Conservation (phyloP, 2,329 filamentous ascomycete genomes). For the Endoconidiophora laricicola region DNA sequence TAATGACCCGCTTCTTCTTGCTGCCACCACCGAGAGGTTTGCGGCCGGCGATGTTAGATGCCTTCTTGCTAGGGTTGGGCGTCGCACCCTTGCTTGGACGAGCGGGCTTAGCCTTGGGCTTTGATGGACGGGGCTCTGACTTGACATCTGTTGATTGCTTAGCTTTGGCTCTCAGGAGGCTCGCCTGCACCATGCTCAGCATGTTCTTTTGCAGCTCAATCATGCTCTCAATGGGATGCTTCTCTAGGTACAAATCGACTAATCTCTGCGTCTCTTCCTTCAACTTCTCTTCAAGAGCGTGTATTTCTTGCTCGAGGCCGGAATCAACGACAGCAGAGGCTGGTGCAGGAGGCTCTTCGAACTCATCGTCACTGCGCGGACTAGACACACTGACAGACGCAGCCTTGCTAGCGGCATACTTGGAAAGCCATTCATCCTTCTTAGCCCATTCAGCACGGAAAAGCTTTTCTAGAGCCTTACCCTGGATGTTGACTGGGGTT, state of each 20-base stretch:
- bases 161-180: slow-evolving; percentile 56
- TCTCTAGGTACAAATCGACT: slow-evolving; percentile 34
- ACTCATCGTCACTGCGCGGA: slow-evolving; percentile 51
- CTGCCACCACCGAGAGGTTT: slow-evolving; percentile 22
- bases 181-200: slow-evolving; percentile 48
- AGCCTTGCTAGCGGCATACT: slow-evolving; percentile 42
- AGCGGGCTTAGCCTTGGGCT: slow-evolving; percentile 37
- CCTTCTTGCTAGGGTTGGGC: slow-evolving; percentile 26
- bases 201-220: slow-evolving; percentile 44
- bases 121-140: slow-evolving; percentile 38
- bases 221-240: slow-evolving; percentile 33
- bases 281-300: slow-evolving; percentile 34
- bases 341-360: slow-evolving; percentile 44
- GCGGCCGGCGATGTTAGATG: slow-evolving; percentile 19
- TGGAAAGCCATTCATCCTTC: slow-evolving; percentile 67
- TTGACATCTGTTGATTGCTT: slow-evolving; percentile 37
- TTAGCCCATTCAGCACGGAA: slow-evolving; percentile 62
- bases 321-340: slow-evolving; percentile 22
- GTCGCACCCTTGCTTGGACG: slow-evolving; percentile 21
- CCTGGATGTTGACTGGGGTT: slow-evolving; percentile 56
- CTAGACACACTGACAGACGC: slow-evolving; percentile 44
- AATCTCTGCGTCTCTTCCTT: slow-evolving; percentile 42
- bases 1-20: slow-evolving; percentile 41
- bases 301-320: slow-evolving; percentile 29
- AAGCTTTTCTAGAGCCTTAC: slow-evolving; percentile 54